Conservation (phyloP, 345 rosid genomes). For the Gossypium arboreum region DNA sequence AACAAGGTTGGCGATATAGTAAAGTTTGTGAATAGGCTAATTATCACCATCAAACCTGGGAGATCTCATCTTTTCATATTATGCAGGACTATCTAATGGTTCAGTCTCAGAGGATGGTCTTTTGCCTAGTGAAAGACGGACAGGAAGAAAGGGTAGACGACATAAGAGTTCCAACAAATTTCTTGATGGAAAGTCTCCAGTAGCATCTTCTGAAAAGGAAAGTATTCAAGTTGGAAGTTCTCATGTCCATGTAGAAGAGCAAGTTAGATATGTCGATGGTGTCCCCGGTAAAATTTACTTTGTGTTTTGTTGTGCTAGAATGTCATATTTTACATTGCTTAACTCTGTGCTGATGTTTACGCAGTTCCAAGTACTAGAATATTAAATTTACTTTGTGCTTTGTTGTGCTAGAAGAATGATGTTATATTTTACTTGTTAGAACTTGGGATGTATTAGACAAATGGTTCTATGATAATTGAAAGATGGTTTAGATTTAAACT, state of each 20-base stretch:
- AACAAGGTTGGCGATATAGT: slow-evolving; percentile 45
- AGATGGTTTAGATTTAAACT: slow-evolving; percentile 3
- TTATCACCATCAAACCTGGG: slow-evolving; percentile 3
- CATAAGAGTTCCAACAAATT: slow-evolving; percentile 57
- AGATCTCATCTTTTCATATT: slow-evolving; percentile 14
- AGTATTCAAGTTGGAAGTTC: slow-evolving; percentile 35
- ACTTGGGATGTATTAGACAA: background rate
- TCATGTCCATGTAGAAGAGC: slow-evolving; percentile 17
- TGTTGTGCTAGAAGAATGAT: too few relatives aligned
- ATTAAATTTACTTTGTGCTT: too few relatives aligned
- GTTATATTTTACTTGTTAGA: too few relatives aligned
- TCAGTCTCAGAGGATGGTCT: slow-evolving; percentile 39
- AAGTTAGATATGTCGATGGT: slow-evolving; percentile 29
- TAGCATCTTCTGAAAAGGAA: slow-evolving; percentile 42
- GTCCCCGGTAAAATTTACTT: slow-evolving; percentile 32
- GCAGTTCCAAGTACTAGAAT: background rate
- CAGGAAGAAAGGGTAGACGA: slow-evolving; percentile 75
- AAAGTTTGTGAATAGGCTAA: slow-evolving; percentile 10
- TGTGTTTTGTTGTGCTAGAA: background rate
- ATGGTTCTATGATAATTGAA: slow-evolving; percentile 10
- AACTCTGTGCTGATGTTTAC: background rate
- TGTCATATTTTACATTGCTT: background rate
- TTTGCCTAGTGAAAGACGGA: slow-evolving; percentile 42
- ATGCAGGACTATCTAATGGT: slow-evolving; percentile 43
- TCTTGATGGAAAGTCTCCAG: slow-evolving; percentile 47